These are phyloP conservation scores for Ceratocystis colombiana DNA, from an alignment of 2,329 filamentous ascomycete genomes.

Conservation along the genomic window DNA sequence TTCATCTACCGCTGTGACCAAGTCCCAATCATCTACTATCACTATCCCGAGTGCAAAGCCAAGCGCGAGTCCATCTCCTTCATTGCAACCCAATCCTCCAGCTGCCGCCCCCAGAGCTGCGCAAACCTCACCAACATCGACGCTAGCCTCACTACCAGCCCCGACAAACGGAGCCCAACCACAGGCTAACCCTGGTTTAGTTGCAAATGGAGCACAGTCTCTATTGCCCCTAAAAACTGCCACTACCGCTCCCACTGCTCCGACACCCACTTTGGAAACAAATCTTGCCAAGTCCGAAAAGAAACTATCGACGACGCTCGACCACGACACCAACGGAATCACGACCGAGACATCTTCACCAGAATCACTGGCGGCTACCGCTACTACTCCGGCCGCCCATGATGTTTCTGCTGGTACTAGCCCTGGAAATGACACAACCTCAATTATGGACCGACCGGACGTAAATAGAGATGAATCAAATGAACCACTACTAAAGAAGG, in stretches of 20 bases:
- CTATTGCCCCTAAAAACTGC: not conserved
- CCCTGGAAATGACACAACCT: slow-evolving; percentile 50
- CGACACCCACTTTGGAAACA: not conserved
- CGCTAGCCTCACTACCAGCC: not conserved
- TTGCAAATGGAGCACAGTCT: not conserved
- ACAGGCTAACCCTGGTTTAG: not conserved
- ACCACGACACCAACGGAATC: not conserved
- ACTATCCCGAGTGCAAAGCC: not conserved
- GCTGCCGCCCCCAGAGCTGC: not conserved
- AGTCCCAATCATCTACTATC: not conserved
- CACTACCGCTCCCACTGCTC: not conserved
- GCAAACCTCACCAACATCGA: not conserved
- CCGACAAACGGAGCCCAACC: not conserved
- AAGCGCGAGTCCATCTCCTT: not conserved
- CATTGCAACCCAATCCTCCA: not conserved
- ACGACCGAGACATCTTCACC: slow-evolving; percentile 40
- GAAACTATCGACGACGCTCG: not conserved
- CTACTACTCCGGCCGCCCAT: slow-evolving; percentile 59
- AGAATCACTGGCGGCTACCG: slow-evolving; percentile 61
- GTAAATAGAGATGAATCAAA: slow-evolving; percentile 27
- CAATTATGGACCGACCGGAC: slow-evolving; percentile 11
- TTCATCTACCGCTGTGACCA: not conserved
- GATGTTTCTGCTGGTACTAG: slow-evolving; percentile 64
- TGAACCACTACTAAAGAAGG: slow-evolving; percentile 18
- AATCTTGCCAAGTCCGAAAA: not conserved